Conservation (phyloP, 2,329 filamentous ascomycete species). For the Claviceps sp. region DNA sequence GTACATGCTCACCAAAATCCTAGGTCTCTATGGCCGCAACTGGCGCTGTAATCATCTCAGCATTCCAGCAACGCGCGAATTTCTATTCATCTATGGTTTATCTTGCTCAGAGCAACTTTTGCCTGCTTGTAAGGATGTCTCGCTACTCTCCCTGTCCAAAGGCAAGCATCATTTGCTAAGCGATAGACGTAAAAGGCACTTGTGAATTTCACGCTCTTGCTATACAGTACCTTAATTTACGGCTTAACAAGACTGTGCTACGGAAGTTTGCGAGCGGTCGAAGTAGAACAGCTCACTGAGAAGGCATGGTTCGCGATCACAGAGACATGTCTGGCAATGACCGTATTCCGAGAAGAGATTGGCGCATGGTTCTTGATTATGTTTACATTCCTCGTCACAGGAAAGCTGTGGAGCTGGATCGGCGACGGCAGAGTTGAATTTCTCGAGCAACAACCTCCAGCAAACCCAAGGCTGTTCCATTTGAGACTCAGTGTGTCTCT, state of each 20-base stretch:
- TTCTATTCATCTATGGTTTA: slow-evolving; percentile 98
- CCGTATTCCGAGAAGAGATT: slow-evolving; percentile 90
- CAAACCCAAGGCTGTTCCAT: slow-evolving; percentile 82
- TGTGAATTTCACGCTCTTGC: slow-evolving; percentile 75
- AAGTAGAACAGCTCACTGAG: slow-evolving; percentile 94
- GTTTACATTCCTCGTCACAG: slow-evolving; percentile 84
- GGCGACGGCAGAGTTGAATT: slow-evolving; percentile 88
- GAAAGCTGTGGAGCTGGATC: slow-evolving; percentile 98
- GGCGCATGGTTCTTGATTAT: slow-evolving; percentile 91
- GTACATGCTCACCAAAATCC: slow-evolving; percentile 9
- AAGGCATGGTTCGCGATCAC: slow-evolving; percentile 97
- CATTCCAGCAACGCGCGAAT: slow-evolving; percentile 88
- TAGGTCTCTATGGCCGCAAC: slow-evolving; percentile 75
- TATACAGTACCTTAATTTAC: slow-evolving; percentile 71
- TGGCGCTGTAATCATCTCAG: slow-evolving; percentile 70
- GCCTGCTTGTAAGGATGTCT: slow-evolving; percentile 57
- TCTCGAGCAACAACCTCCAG: slow-evolving; percentile 85
- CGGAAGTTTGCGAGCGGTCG: slow-evolving; percentile 78
- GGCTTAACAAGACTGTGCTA: slow-evolving; percentile 83
- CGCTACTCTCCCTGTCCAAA: not conserved
- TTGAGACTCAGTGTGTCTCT: slow-evolving; percentile 67
- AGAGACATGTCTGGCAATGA: slow-evolving; percentile 95
- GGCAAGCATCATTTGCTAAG: not conserved
- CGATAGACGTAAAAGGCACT: slow-evolving; percentile 50
- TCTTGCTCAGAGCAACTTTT: slow-evolving; percentile 90